Evolutionary conservation across 208 protist species (phyloP), one percentile per base, ranked within the genome.

Genomic region (Leishmania guyanensis): DNA sequence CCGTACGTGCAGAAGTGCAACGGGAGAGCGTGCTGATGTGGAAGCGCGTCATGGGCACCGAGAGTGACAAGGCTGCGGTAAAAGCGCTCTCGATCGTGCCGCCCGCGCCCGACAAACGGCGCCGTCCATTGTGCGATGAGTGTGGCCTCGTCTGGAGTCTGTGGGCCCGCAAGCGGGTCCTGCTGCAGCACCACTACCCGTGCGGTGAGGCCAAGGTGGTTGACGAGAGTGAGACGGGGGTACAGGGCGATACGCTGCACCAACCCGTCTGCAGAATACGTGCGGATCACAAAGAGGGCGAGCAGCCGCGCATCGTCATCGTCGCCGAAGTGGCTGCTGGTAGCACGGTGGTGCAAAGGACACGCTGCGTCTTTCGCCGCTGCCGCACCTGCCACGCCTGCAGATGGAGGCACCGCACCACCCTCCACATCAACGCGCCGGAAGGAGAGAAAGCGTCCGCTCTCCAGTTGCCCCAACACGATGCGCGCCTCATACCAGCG

Each of bases 131-230:
- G 80, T 53, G 83, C 76, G 6, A 89, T 65, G 20, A 89, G 74
- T 64, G 39, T 62, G 17, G 70, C 78, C 77, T 94, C 91, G 36
- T 77, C 78, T 14, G 69, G 77, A 2, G 85, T 87, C 64, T 89
- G 88, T 33, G 89, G 85, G 2, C 90, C 89, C 16, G 83, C 89
- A n/a, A 77, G 78, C 17, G 58, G 75, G 78, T 95, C 90, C 51
- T 81, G 64, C 84, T 96, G 93, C 81, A 89, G 95, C 14, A 93
- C 65, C 10, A 87, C 81, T 20, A 95, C 73, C 43, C 83, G 82
- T 62, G 93, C 78, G 9, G 91, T 86, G n/a, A 95, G 84, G 26
- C 93, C 93, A 14, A 92, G 86, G 81, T 94, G 91, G 83, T 96
- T 96, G 33, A 95, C 64, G 10, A 96, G 77, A 14, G 87, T 91